Percentiles rank a stretch among this genome's conserved stretches.
Evolutionary conservation across 805 yeast species (phyloP).

Genomic region (Teunomyces panamensis): DNA sequence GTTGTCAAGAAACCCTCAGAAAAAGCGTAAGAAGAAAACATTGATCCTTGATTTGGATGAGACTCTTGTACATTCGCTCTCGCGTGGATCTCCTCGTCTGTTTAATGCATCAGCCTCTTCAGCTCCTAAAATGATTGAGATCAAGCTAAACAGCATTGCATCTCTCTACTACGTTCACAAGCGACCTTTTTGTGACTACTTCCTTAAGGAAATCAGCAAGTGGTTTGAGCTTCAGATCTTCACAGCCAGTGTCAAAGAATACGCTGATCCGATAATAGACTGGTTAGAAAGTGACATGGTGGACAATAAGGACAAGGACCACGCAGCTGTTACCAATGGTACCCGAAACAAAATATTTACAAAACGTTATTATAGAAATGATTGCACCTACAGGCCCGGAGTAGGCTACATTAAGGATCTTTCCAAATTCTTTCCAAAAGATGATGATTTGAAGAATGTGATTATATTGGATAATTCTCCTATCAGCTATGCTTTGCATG

Average conservation of each 20-base stretch:
- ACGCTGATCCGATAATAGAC: conserved; percentile 96
- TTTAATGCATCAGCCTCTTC: conserved; percentile 34
- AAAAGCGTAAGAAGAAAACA: conserved; percentile 50
- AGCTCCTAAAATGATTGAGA: conserved; percentile 70
- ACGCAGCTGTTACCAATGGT: neutral
- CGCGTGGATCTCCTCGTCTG: conserved; percentile 57
- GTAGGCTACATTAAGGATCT: conserved; percentile 72
- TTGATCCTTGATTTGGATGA: conserved; percentile 90
- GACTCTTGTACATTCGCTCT: conserved; percentile 87
- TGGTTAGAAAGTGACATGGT: conserved; percentile 70
- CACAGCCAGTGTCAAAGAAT: conserved; percentile 92
- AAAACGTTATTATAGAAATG: conserved; percentile 69
- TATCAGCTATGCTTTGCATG: conserved; percentile 77
- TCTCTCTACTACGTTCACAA: conserved; percentile 87
- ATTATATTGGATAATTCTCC: conserved; percentile 93
- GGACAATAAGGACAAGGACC: conserved; percentile 10
- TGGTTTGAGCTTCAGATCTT: conserved; percentile 91
- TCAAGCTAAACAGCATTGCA: conserved; percentile 62
- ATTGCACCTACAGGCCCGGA: conserved; percentile 74
- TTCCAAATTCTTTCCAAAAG: conserved; percentile 50
- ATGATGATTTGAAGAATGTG: conserved; percentile 65
- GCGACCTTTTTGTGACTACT: conserved; percentile 87
- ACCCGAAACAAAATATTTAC: conserved; percentile 36
- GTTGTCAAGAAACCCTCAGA: conserved; percentile 37
- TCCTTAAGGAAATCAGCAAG: conserved; percentile 68